These are phyloP conservation scores for Fraxinus quadrangulata DNA, from an alignment of 257 asterid genomes.

Conservation along the genomic window DNA sequence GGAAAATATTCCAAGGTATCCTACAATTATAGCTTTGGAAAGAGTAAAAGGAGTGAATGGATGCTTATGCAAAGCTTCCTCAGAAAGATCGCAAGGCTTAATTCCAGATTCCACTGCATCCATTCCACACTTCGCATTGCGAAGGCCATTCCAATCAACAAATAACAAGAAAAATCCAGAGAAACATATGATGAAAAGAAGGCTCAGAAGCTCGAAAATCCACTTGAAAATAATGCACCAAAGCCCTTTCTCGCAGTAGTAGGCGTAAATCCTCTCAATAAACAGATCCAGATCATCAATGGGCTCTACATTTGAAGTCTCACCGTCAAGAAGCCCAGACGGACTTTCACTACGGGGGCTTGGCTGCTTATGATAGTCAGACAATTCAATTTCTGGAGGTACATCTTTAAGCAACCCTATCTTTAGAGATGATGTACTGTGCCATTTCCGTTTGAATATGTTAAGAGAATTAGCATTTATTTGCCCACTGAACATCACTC, in stretches of 20 bases:
- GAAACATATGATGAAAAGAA: conserved; percentile 80
- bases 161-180: conserved; percentile 81
- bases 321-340: conserved; percentile 88
- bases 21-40: conserved; percentile 74
- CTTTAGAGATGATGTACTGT: conserved; percentile 55
- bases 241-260: conserved; percentile 92
- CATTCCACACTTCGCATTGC: conserved; percentile 97
- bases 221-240: conserved; percentile 94
- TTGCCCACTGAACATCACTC: conserved; percentile 87
- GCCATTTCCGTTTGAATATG: conserved; percentile 72
- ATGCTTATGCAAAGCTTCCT: conserved; percentile 89
- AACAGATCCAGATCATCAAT: conserved; percentile 88
- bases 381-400: conserved; percentile 79
- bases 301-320: conserved; percentile 63
- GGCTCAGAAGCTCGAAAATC: conserved; percentile 81
- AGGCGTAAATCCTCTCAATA: conserved; percentile 86
- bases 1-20: conserved; percentile 84
- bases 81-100: conserved; percentile 83
- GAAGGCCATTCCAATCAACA: conserved; percentile 96
- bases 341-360: conserved; percentile 92
- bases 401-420: conserved; percentile 64
- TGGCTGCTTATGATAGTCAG: conserved; percentile 76
- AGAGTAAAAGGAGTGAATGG: conserved; percentile 83
- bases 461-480: conserved; percentile 57
- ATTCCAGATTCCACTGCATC: conserved; percentile 97